These are phyloP conservation scores for Mortierella polycephala DNA, from an alignment of 371 early-diverging fungal species.

Conservation along the genomic window DNA sequence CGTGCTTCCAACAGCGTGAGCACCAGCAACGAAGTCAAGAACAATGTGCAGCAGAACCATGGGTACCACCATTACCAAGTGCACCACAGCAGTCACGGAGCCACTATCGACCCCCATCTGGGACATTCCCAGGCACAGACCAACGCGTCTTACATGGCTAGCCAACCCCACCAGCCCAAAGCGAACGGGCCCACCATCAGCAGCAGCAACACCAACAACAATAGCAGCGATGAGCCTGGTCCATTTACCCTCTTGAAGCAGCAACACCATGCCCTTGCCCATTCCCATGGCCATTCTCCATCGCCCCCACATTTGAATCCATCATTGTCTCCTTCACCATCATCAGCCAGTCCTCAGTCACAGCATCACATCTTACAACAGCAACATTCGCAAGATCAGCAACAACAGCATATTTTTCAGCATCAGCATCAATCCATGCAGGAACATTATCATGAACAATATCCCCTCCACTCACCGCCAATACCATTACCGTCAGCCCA, in stretches of 20 bases:
- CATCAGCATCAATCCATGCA: background rate
- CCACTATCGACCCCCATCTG: background rate
- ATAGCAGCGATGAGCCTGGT: too few relatives aligned
- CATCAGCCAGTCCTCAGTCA: background rate
- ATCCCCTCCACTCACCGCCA: background rate
- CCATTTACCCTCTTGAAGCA: background rate
- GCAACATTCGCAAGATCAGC: constrained; percentile 25
- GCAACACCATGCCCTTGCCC: background rate
- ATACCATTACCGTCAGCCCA: background rate
- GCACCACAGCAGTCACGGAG: constrained; percentile 8
- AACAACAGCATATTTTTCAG: constrained; percentile 11
- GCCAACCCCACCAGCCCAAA: constrained; percentile 4
- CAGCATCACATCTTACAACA: constrained; percentile 16
- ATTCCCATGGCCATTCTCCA: background rate
- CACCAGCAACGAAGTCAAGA: background rate
- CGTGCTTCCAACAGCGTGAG: background rate
- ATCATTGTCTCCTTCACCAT: constrained; percentile 5
- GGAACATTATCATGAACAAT: constrained; percentile 8
- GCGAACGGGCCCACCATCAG: constrained; percentile 1
- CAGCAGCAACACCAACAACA: background rate
- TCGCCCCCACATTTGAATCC: background rate
- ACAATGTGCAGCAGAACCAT: background rate
- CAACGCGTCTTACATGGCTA: background rate
- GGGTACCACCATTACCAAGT: background rate
- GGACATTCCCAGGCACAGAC: constrained; percentile 20